Percentiles rank a stretch among this genome's conserved stretches.
These are phyloP conservation scores for Fragaria iinumae DNA, from an alignment of 306 rosid genomes.

Conservation along the genomic window DNA sequence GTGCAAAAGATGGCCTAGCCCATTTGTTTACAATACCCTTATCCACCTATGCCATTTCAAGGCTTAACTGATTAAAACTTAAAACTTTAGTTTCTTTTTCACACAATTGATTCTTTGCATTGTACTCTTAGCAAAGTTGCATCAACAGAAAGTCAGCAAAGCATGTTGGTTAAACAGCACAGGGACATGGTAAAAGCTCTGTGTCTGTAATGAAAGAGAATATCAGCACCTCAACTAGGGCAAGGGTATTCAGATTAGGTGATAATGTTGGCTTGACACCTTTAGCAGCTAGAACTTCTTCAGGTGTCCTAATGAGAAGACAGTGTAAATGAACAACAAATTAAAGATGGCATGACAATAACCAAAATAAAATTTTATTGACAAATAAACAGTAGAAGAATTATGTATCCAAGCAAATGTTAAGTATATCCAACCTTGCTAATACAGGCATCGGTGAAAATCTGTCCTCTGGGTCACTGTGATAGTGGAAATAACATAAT, in stretches of 20 bases:
- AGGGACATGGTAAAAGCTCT: neutral
- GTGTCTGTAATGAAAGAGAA: slow-evolving; percentile 24
- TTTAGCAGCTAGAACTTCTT: slow-evolving; percentile 91
- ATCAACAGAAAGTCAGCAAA: neutral
- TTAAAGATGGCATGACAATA: neutral
- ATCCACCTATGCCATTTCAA: slow-evolving; percentile 1
- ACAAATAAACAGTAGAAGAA: slow-evolving; percentile 15
- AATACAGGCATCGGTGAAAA: slow-evolving; percentile 77
- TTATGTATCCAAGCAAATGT: slow-evolving; percentile 8
- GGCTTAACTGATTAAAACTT: neutral
- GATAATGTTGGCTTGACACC: slow-evolving; percentile 97
- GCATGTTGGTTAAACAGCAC: slow-evolving; percentile 2
- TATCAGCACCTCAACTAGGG: slow-evolving; percentile 80
- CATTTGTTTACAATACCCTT: neutral
- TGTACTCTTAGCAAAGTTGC: slow-evolving; percentile 15
- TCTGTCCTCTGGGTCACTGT: slow-evolving; percentile 93
- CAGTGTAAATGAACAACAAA: neutral
- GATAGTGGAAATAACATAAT: slow-evolving; percentile 19
- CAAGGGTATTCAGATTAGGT: slow-evolving; percentile 90
- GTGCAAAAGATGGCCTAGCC: too few species aligned
- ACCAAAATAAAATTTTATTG: neutral
- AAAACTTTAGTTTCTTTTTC: neutral
- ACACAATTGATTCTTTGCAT: neutral
- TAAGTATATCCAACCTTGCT: slow-evolving; percentile 65
- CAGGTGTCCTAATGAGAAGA: slow-evolving; percentile 72